Percentiles rank a stretch among this genome's conserved stretches.
These are phyloP conservation scores for Penicillium pancosmium DNA, from an alignment of 495 filamentous ascomycete species.

Conservation along the genomic window DNA sequence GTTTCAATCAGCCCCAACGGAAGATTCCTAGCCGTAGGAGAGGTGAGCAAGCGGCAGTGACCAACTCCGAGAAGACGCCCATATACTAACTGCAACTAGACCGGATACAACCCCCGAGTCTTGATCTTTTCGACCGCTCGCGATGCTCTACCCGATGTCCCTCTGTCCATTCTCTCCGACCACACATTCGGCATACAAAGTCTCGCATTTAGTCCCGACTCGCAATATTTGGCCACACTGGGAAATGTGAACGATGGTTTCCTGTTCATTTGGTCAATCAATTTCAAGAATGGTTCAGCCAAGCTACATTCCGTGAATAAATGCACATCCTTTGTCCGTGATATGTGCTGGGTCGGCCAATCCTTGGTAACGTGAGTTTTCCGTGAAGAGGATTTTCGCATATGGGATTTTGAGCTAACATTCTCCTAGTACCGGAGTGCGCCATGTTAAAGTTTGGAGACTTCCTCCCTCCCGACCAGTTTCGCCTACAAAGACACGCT, in stretches of 20 bases:
- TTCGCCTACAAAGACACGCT: slow-evolving; percentile 52
- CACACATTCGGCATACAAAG: slow-evolving; percentile 88
- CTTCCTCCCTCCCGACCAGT: slow-evolving; percentile 61
- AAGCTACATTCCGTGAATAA: slow-evolving; percentile 90
- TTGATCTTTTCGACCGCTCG: slow-evolving; percentile 80
- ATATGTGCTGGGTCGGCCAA: slow-evolving; percentile 86
- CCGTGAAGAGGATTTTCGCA: neutral
- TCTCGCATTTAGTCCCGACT: slow-evolving; percentile 87
- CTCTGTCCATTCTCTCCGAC: slow-evolving; percentile 83
- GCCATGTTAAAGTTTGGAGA: slow-evolving; percentile 94
- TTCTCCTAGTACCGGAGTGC: slow-evolving; percentile 67
- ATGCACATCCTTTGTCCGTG: slow-evolving; percentile 80
- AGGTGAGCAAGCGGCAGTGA: slow-evolving; percentile 54
- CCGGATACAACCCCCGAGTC: slow-evolving; percentile 89
- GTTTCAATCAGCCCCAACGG: slow-evolving; percentile 90
- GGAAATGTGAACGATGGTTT: slow-evolving; percentile 92
- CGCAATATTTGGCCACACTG: slow-evolving; percentile 83
- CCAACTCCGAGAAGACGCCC: slow-evolving; percentile 12
- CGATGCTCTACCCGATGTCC: slow-evolving; percentile 75
- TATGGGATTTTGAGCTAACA: slow-evolving; percentile 11
- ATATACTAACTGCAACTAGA: slow-evolving; percentile 45
- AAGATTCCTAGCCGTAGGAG: slow-evolving; percentile 85
- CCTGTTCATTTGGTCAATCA: slow-evolving; percentile 87
- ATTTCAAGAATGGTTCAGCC: slow-evolving; percentile 78
- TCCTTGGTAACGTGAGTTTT: slow-evolving; percentile 63